Conservation (phyloP, 2,329 filamentous ascomycete species). For the Colletotrichum lini region DNA sequence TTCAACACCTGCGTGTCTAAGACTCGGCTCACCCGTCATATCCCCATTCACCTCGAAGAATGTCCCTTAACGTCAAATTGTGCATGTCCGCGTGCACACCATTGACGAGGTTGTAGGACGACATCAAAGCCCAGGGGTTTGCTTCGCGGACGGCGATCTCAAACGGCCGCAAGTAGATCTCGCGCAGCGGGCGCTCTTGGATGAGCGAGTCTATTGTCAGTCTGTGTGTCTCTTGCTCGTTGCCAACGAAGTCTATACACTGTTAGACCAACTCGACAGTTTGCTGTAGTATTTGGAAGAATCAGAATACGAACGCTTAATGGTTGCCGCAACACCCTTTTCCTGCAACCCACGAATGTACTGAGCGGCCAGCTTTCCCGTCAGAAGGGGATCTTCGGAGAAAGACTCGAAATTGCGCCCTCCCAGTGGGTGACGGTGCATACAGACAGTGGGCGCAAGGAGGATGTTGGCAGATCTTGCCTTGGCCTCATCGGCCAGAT, state of each 20-base stretch:
- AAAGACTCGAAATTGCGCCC: constrained; percentile 91
- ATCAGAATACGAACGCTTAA: constrained; percentile 74
- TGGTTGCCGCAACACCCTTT: constrained; percentile 80
- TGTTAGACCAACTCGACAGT: constrained; percentile 20
- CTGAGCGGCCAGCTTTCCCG: constrained; percentile 79
- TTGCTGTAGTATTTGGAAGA: neutral
- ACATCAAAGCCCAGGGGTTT: constrained; percentile 79
- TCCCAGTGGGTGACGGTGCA: constrained; percentile 86
- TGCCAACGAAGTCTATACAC: constrained; percentile 73
- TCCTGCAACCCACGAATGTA: constrained; percentile 82
- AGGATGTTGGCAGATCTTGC: constrained; percentile 82
- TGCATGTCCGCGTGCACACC: constrained; percentile 74
- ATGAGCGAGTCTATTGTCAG: constrained; percentile 76
- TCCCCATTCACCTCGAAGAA: constrained; percentile 73
- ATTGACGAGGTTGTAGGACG: constrained; percentile 78
- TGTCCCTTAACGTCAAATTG: constrained; percentile 66
- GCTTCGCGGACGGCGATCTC: constrained; percentile 80
- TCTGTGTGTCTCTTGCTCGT: constrained; percentile 80
- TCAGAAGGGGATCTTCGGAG: constrained; percentile 85
- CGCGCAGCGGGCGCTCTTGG: constrained; percentile 75
- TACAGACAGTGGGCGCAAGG: constrained; percentile 83
- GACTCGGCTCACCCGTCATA: constrained; percentile 66
- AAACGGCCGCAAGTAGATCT: constrained; percentile 82
- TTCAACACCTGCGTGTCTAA: neutral
- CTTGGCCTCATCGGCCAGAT: constrained; percentile 79